These are phyloP conservation scores for Aspergillus sp. DNA, from an alignment of 2,329 filamentous ascomycete genomes.

Conservation along the genomic window DNA sequence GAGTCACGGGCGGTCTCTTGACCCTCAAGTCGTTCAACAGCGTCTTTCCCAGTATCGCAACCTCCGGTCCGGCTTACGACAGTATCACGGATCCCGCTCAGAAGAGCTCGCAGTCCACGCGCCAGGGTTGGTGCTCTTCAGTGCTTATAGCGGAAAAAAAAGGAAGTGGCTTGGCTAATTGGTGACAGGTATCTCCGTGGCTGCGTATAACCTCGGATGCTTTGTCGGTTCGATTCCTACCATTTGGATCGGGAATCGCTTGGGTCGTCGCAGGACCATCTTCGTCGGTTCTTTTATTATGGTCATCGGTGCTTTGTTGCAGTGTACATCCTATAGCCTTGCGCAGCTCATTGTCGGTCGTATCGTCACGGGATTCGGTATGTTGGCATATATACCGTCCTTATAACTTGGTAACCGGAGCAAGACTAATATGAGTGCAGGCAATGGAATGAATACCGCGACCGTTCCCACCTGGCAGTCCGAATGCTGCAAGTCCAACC, in stretches of 20 bases:
- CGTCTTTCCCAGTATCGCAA: conserved; percentile 36
- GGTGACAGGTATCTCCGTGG: conserved; percentile 30
- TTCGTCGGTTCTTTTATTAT: conserved; percentile 44
- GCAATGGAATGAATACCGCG: conserved; percentile 45
- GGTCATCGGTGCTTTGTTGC: conserved; percentile 43
- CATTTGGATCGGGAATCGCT: conserved; percentile 44
- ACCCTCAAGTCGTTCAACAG: conserved; percentile 34
- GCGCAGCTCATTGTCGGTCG: conserved; percentile 46
- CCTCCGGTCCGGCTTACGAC: conserved; percentile 4
- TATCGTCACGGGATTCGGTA: conserved; percentile 44
- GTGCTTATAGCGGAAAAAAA: too few relatives aligned
- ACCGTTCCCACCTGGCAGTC: conserved; percentile 47
- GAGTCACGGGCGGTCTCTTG: conserved; percentile 39
- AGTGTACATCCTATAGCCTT: conserved; percentile 40
- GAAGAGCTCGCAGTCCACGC: conserved; percentile 25
- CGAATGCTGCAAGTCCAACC: conserved; percentile 45
- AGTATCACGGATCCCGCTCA: conserved; percentile 7
- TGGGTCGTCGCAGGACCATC: conserved; percentile 45
- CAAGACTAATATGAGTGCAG: conserved; percentile 2
- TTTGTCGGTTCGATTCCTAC: conserved; percentile 44
- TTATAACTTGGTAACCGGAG: neutral
- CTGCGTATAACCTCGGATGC: conserved; percentile 43
- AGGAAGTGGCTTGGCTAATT: neutral
- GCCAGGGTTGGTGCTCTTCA: conserved; percentile 22
- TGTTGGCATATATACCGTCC: neutral